Evolutionary conservation across 768 basidiomycete species (phyloP).

Genomic region (Ramaria rubella): DNA sequence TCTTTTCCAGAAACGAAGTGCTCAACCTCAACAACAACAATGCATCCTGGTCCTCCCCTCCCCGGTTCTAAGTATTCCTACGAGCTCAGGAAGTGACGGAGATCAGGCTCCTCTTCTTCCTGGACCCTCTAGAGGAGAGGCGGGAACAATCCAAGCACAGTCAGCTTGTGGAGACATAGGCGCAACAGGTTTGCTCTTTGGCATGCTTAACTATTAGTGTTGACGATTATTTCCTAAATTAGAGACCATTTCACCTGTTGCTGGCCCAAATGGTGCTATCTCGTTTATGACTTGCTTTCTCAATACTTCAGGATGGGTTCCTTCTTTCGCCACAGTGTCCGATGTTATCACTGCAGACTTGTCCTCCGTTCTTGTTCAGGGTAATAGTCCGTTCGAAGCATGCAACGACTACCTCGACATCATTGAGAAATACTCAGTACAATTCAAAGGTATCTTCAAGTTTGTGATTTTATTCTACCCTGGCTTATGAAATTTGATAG

Average conservation of each 20-base stretch:
- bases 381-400: slow-evolving; percentile 49
- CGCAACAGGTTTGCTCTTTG: slow-evolving; percentile 8
- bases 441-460: slow-evolving; percentile 33
- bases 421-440: slow-evolving; percentile 52
- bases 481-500: slow-evolving; percentile 19
- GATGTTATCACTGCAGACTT: slow-evolving; percentile 47
- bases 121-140: slow-evolving; percentile 2
- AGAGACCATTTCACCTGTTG: slow-evolving; percentile 5
- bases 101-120: slow-evolving; percentile 11
- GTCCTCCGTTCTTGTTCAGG: slow-evolving; percentile 38
- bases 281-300: slow-evolving; percentile 78
- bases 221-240: not conserved
- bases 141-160: slow-evolving; percentile 8
- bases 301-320: slow-evolving; percentile 56
- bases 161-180: slow-evolving; percentile 10
- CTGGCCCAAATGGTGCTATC: slow-evolving; percentile 33
- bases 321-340: slow-evolving; percentile 50
- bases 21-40: not conserved
- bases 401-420: slow-evolving; percentile 43
- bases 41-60: slow-evolving; percentile 2
- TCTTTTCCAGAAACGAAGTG: not conserved
- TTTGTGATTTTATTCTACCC: not conserved
- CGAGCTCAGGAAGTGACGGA: not conserved
- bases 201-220: not conserved
- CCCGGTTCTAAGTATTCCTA: not conserved